phyloP scores from a whole-genome alignment of 345 rosid species.

The Salix brachista region DNA sequence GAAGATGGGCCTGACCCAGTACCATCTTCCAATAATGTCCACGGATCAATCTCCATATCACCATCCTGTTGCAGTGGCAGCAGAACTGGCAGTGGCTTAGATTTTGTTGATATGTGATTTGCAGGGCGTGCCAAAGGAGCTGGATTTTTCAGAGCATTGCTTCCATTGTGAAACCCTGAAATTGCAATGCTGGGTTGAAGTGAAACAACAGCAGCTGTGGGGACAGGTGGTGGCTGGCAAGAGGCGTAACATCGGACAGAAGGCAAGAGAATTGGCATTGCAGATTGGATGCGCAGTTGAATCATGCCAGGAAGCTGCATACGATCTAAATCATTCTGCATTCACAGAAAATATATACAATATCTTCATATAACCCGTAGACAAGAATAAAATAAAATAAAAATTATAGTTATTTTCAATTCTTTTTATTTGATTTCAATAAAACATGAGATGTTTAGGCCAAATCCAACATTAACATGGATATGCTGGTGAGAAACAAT shows the following conservation, averaged over 20 bases:
- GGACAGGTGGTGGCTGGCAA: constrained; percentile 74
- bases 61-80: constrained; percentile 47
- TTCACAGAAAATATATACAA: neutral
- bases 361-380: neutral
- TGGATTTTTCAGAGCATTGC: constrained; percentile 43
- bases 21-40: constrained; percentile 94
- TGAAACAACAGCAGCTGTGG: constrained; percentile 49
- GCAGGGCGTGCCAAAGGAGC: constrained; percentile 37
- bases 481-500: neutral
- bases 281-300: constrained; percentile 91
- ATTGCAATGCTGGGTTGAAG: constrained; percentile 51
- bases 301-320: constrained; percentile 87
- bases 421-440: neutral
- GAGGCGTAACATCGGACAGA: constrained; percentile 51
- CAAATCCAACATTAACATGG: neutral
- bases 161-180: constrained; percentile 42
- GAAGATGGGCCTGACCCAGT: constrained; percentile 66
- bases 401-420: neutral
- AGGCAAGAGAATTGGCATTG: constrained; percentile 76
- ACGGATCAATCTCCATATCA: constrained; percentile 75
- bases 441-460: too few species aligned
- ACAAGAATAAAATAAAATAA: neutral
- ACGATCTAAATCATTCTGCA: constrained; percentile 85
- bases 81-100: constrained; percentile 43
- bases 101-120: constrained; percentile 44